Percentiles rank a stretch among this genome's conserved stretches.
These are phyloP conservation scores for Linderniella brevidens DNA, from an alignment of 257 asterid genomes.

Conservation along the genomic window DNA sequence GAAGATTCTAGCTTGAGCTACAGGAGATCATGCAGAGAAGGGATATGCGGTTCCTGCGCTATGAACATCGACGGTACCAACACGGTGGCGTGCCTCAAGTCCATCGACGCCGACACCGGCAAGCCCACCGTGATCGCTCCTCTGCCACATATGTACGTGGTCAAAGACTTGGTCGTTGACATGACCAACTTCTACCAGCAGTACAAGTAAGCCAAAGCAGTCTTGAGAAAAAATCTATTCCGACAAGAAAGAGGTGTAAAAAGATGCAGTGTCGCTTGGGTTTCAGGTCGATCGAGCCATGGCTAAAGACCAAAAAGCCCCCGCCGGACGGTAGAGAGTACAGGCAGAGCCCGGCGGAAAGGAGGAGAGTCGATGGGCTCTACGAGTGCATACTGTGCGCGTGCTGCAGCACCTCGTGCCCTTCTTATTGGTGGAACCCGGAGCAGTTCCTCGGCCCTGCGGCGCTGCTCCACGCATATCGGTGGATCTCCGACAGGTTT, in stretches of 20 bases:
- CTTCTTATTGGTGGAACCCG: slow-evolving; percentile 85
- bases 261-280: too few relatives aligned
- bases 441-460: slow-evolving; percentile 68
- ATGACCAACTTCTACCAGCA: slow-evolving; percentile 68
- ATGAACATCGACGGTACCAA: slow-evolving; percentile 74
- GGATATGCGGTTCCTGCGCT: slow-evolving; percentile 67
- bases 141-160: slow-evolving; percentile 66
- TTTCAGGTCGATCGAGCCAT: slow-evolving; percentile 59
- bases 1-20: slow-evolving; percentile 49
- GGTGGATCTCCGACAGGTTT: slow-evolving; percentile 82
- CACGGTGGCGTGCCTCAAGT: slow-evolving; percentile 64
- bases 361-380: slow-evolving; percentile 52
- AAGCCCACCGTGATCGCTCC: slow-evolving; percentile 44
- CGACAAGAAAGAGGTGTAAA: too few relatives aligned
- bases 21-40: slow-evolving; percentile 62
- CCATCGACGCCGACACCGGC: slow-evolving; percentile 32
- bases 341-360: slow-evolving; percentile 31
- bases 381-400: slow-evolving; percentile 78
- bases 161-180: slow-evolving; percentile 70
- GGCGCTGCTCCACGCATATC: slow-evolving; percentile 46
- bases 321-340: slow-evolving; percentile 38
- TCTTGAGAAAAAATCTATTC: too few relatives aligned
- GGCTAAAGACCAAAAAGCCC: slow-evolving; percentile 54
- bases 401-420: slow-evolving; percentile 61
- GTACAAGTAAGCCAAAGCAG: slow-evolving; percentile 50